Base-by-base conservation (phyloP, 2,329 filamentous ascomycete genomes). In the Colletotrichum tropicale region DNA sequence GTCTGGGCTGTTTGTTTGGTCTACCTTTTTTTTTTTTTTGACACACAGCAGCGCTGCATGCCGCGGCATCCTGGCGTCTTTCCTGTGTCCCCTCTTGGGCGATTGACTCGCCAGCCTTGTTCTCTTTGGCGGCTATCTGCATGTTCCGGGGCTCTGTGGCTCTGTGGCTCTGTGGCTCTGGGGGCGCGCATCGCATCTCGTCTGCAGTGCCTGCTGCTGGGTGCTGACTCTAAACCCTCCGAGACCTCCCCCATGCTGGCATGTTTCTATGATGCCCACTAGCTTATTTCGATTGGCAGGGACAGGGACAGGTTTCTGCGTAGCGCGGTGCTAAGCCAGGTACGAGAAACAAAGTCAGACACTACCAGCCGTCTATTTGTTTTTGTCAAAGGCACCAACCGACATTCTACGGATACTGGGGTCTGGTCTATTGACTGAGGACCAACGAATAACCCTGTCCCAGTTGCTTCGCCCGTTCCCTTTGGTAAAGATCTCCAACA, bases 251-350 rank as follows among this genome's bases (percentile, higher is more conserved):
- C 55, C 18, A 38, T 56, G 34, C 64, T 62, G 69, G 70, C 70
- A 64, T 26, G 69, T 68, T 68, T 73, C 69, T 48, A 58, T 34
- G 24, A 64, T 60, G 36, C 16, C 30, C 32, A 18, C 43, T 10
- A 36, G n/a, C 28, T 58, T 52, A 64, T 34, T 52, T 34, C 61
- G 70, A 58, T 65, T 65, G 70, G 64, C 43, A 52, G 73, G 58
- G 56, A 55, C n/a, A n/a, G 15, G 10, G 36, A 60, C 13, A 30
- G 43, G 24, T 34, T 68, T 36, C 58, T 30, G 26, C 43, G 65
- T 64, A 60, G 74, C 70, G 70, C 70, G 36, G 64, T 64, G 74
- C 74, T 65, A 26, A 55, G 16, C 58, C 28, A 62, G 58, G 58
- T 36, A 62, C 58, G 13, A 38, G 60, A 65, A 65, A 69, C 64